Base-by-base conservation (phyloP, 164 flowering plant species). In the Stephania japonica region DNA sequence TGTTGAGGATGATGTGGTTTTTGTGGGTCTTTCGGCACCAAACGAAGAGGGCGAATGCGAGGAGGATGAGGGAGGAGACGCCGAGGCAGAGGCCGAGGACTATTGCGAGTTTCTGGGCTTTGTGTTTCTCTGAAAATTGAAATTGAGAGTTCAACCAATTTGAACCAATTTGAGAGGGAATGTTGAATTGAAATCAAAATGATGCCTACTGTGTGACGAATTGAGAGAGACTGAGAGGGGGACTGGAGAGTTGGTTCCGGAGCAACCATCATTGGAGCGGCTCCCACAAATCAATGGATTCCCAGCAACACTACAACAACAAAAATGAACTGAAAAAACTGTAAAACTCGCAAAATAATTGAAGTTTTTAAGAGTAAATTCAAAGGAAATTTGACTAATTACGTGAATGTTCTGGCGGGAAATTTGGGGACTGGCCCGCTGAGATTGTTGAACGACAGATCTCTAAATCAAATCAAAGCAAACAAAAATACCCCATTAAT, bases 341-440 rank as follows among this genome's bases (percentile, higher is more conserved):
- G 5, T 26, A 8, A 32, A 43, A 68, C 9, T 16, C 18, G 59
- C 1, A 11, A 47, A 26, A 50, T 23, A 65, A 75, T 10, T 12
- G 25, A 25, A 68, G 10, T 25, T 49, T 16, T 47, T 13, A 47
- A 47, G 13, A 65, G 44, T 69, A 68, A 43, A 27, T 65, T 56
- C 61, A 13, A 26, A 65, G 65, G 74, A 71, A 56, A 5, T 8
- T 4, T 8, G 41, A 62, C 23, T 1, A 2, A 79, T 75, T 85
- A 94, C 97, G 87, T 90, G 87, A 94, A 94, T 68, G 96, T 88
- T 80, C 91, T 88, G 65, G 91, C 90, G 38, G 97, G 86, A 74
- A 87, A 87, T 76, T 83, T 86, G 42, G 98, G 97, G 43, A 91
- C 82, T 44, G 92, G 95, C 68, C 97, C 95, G 80, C 85, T 89